These are phyloP conservation scores for Meira miltonrushii DNA, from an alignment of 1,284 basidiomycete genomes.

Conservation along the genomic window DNA sequence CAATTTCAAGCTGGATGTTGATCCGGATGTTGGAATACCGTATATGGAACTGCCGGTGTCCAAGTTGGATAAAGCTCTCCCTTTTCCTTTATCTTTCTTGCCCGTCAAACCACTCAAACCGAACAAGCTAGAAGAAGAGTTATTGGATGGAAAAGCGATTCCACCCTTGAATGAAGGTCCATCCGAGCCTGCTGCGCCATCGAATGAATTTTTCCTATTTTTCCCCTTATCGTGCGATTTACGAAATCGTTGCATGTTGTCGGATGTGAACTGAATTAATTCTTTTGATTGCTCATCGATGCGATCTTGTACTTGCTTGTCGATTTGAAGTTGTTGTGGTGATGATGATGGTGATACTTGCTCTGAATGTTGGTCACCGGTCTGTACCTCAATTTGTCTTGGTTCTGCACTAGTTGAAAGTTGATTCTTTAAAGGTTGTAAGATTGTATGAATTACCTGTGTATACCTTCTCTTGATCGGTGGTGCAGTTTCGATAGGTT, in stretches of 20 bases:
- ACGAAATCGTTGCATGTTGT: slow-evolving; percentile 1
- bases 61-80: background rate
- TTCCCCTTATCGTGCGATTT: slow-evolving; percentile 2
- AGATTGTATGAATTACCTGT: too few relatives aligned
- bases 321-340: too few relatives aligned
- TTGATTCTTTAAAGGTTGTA: too few relatives aligned
- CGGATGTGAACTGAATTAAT: too few relatives aligned
- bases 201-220: background rate
- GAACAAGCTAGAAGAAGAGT: background rate
- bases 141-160: background rate
- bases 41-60: background rate
- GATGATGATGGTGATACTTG: too few relatives aligned
- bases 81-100: slow-evolving; percentile 4
- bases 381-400: too few relatives aligned
- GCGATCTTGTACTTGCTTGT: too few relatives aligned
- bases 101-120: background rate
- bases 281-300: too few relatives aligned
- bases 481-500: too few relatives aligned
- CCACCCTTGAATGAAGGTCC: background rate
- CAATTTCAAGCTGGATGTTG: slow-evolving; percentile 13
- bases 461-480: too few relatives aligned
- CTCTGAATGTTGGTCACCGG: too few relatives aligned
- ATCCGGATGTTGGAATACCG: background rate
- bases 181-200: background rate
- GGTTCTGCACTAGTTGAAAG: too few relatives aligned